Base-by-base conservation (phyloP, 129 eudicot genomes). In the Centaurea solstitialis region DNA sequence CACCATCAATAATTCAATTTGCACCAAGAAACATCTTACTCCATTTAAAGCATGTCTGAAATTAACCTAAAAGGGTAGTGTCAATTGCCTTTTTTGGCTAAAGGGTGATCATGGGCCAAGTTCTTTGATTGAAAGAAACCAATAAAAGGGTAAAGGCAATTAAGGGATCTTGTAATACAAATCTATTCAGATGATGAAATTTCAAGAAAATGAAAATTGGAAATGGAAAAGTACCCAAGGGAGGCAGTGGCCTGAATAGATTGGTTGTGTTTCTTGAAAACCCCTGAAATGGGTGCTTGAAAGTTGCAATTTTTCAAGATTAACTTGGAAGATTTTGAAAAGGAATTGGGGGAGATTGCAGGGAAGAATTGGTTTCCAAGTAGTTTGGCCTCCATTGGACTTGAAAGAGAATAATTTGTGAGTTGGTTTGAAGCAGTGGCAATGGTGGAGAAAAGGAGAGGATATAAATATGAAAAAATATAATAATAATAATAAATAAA, bases 331-430 rank as follows among this genome's bases (percentile, higher is more conserved):
- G 73, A 50, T 61, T 79, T 77, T 61, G 74, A 13, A 3, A 68
- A 53, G 43, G 13, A 22, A 20, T 21, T 73, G 72, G 87, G 22
- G 69, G 61, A 11, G 38, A 22, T 50, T 72, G 85, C 45, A 22
- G 84, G 81, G 57, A 78, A 66, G 15, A 75, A 38, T 13, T 82
- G 73, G 47, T 74, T 66, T 38, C 81, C 79, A 74, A 77, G 85
- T 35, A 91, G 85, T 79, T 86, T 87, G 15, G 91, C 82, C 79
- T 91, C 96, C 98, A 93, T 93, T n/a, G 33, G 62, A 38, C 23
- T 72, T 72, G 64, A 9, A 45, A 67, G 67, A 41, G 10, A 62
- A 41, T 17, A 57, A 57, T 57, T 0, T 21, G 61, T 37, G 57
- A 50, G 78, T 20, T 33, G 80, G 79, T 20, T 20, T 40, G 15